These are phyloP conservation scores for Saksenaea vasiformis DNA, from an alignment of 371 early-diverging fungal genomes.

Conservation along the genomic window DNA sequence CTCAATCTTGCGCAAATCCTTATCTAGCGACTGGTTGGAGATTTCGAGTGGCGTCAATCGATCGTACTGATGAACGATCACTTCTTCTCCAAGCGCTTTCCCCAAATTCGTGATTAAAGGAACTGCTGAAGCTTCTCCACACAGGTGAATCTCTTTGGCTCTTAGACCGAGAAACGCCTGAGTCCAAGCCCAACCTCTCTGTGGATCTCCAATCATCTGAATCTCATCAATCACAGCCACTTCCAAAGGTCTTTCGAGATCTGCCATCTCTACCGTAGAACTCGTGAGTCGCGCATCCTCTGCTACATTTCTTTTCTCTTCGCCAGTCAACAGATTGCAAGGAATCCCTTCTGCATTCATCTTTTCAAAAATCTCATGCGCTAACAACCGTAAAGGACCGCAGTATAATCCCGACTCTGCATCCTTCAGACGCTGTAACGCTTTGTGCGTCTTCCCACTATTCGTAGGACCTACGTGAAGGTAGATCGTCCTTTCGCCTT, in stretches of 20 bases:
- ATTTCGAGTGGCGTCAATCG: slow-evolving; percentile 77
- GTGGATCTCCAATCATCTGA: slow-evolving; percentile 88
- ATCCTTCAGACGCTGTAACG: slow-evolving; percentile 71
- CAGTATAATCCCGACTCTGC: slow-evolving; percentile 83
- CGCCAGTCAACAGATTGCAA: slow-evolving; percentile 91
- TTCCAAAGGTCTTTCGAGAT: slow-evolving; percentile 57
- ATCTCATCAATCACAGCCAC: slow-evolving; percentile 97
- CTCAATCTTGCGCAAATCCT: slow-evolving; percentile 56
- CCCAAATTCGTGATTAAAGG: slow-evolving; percentile 76
- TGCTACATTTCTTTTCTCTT: slow-evolving; percentile 69
- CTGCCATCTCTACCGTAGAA: slow-evolving; percentile 93
- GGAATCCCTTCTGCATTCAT: slow-evolving; percentile 75
- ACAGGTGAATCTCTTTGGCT: slow-evolving; percentile 91
- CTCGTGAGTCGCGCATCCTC: slow-evolving; percentile 54
- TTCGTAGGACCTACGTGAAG: slow-evolving; percentile 98
- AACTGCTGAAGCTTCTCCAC: slow-evolving; percentile 91
- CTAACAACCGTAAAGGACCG: slow-evolving; percentile 91
- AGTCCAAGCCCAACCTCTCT: slow-evolving; percentile 97
- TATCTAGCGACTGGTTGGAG: slow-evolving; percentile 48
- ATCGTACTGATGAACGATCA: slow-evolving; percentile 77
- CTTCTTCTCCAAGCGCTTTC: slow-evolving; percentile 74
- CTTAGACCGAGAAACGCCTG: slow-evolving; percentile 81
- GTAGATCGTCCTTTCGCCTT: slow-evolving; percentile 63
- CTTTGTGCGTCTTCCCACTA: slow-evolving; percentile 94
- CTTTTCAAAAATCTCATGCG: slow-evolving; percentile 88